These are phyloP conservation scores for Ogataea hybrid DNA, from an alignment of 1,139 yeast species.

Conservation along the genomic window DNA sequence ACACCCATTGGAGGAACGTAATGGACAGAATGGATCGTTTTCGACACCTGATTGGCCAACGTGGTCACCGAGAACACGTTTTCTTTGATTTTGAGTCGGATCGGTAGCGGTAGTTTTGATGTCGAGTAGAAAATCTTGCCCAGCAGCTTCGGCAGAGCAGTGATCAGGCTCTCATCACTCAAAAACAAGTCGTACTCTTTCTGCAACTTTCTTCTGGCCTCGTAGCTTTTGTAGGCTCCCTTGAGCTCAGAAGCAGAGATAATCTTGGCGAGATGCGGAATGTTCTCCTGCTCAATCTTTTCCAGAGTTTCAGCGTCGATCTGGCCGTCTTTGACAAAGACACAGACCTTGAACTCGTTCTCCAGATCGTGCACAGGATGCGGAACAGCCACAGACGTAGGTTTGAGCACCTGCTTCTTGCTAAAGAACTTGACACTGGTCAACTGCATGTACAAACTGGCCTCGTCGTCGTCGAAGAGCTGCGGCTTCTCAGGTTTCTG, in stretches of 20 bases:
- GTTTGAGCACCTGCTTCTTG: conserved; percentile 67
- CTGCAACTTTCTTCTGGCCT: conserved; percentile 65
- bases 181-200: conserved; percentile 68
- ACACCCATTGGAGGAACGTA: conserved; percentile 76
- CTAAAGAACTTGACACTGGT: conserved; percentile 64
- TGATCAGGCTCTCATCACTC: conserved; percentile 78
- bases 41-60: conserved; percentile 57
- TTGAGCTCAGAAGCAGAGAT: conserved; percentile 58
- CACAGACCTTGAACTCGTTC: conserved; percentile 59
- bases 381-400: conserved; percentile 57
- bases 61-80: conserved; percentile 49
- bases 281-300: conserved; percentile 53
- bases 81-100: conserved; percentile 45
- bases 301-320: conserved; percentile 59
- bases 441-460: conserved; percentile 55
- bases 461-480: conserved; percentile 48
- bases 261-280: conserved; percentile 47
- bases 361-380: conserved; percentile 47
- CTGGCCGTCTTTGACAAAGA: conserved; percentile 71
- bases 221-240: conserved; percentile 65
- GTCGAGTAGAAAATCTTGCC: conserved; percentile 75
- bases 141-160: conserved; percentile 75
- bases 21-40: conserved; percentile 56
- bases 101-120: conserved; percentile 69
- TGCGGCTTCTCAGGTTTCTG: conserved; percentile 40